Evolutionary conservation across 148 eudicot genomes (phyloP).

Genomic region (Rhododendron kiyosumense): DNA sequence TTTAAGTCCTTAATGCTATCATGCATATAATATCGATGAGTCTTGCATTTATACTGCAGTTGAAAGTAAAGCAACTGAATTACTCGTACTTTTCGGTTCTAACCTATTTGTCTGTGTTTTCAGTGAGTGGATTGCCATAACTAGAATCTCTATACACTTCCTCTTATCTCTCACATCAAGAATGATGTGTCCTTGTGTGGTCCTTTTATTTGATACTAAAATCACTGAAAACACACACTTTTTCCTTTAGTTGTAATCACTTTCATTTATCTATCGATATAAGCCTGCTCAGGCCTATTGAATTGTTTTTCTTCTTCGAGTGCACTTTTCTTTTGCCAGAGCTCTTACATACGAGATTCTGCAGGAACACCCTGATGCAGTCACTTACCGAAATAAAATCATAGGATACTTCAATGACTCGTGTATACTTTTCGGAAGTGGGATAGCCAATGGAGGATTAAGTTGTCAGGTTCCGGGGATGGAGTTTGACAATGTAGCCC

Average conservation of each 20-base stretch:
- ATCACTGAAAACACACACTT: not conserved
- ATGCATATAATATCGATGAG: not conserved
- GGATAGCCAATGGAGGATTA: slow-evolving; percentile 1
- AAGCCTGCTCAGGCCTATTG: not conserved
- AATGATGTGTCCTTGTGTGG: not conserved
- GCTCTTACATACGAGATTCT: not conserved
- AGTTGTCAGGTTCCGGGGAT: slow-evolving; percentile 1
- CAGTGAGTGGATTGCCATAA: not conserved
- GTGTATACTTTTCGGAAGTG: slow-evolving; percentile 15
- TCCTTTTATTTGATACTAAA: not conserved
- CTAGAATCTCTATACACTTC: not conserved
- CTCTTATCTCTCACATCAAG: too few species aligned
- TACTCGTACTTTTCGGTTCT: not conserved
- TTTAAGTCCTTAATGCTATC: not conserved
- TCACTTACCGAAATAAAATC: slow-evolving; percentile 11
- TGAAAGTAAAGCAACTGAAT: not conserved
- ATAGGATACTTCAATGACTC: slow-evolving; percentile 15
- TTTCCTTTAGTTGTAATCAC: not conserved
- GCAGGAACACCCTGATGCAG: slow-evolving; percentile 27
- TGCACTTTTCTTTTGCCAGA: not conserved
- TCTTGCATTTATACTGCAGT: not conserved
- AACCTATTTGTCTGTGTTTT: not conserved
- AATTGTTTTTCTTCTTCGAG: not conserved
- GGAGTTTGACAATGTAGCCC: slow-evolving; percentile 13
- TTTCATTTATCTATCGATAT: not conserved